Percentiles rank a stretch among this genome's conserved stretches.
These are phyloP conservation scores for Staphylotrichum longicolle DNA, from an alignment of 495 filamentous ascomycete genomes.

Conservation along the genomic window DNA sequence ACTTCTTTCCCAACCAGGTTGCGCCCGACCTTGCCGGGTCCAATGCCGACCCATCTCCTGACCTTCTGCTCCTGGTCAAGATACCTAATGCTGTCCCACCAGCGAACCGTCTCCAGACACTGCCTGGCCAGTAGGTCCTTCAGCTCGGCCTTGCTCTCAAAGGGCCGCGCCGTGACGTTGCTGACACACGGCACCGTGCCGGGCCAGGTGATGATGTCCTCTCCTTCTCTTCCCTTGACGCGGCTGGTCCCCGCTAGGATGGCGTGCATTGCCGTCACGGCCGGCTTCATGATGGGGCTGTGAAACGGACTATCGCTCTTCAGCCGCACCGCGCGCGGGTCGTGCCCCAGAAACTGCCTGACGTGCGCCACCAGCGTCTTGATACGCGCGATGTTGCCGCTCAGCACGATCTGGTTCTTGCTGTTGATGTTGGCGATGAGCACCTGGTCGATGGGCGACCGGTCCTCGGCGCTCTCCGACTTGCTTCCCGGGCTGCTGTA, in stretches of 20 bases:
- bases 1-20: slow-evolving; percentile 97
- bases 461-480: slow-evolving; percentile 61
- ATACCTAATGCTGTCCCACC: slow-evolving; percentile 91
- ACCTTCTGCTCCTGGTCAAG: slow-evolving; percentile 84
- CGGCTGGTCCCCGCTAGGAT: slow-evolving; percentile 56
- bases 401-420: slow-evolving; percentile 94
- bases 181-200: slow-evolving; percentile 73
- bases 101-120: slow-evolving; percentile 84
- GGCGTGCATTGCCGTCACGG: slow-evolving; percentile 65
- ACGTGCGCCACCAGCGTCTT: slow-evolving; percentile 83
- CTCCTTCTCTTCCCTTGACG: slow-evolving; percentile 43
- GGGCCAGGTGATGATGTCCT: slow-evolving; percentile 66
- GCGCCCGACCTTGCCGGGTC: slow-evolving; percentile 89
- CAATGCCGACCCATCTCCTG: slow-evolving; percentile 86
- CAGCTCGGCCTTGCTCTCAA: slow-evolving; percentile 66
- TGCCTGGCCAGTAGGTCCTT: slow-evolving; percentile 72
- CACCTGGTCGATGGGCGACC: slow-evolving; percentile 78
- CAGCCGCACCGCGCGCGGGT: slow-evolving; percentile 81
- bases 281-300: slow-evolving; percentile 86
- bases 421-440: slow-evolving; percentile 92
- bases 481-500: slow-evolving; percentile 61
- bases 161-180: slow-evolving; percentile 81
- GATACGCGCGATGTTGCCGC: slow-evolving; percentile 81
- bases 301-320: slow-evolving; percentile 93
- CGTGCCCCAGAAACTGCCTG: slow-evolving; percentile 88